Conservation (phyloP, 2,329 filamentous ascomycete species). For the Cadophora luteo-olivacea region DNA sequence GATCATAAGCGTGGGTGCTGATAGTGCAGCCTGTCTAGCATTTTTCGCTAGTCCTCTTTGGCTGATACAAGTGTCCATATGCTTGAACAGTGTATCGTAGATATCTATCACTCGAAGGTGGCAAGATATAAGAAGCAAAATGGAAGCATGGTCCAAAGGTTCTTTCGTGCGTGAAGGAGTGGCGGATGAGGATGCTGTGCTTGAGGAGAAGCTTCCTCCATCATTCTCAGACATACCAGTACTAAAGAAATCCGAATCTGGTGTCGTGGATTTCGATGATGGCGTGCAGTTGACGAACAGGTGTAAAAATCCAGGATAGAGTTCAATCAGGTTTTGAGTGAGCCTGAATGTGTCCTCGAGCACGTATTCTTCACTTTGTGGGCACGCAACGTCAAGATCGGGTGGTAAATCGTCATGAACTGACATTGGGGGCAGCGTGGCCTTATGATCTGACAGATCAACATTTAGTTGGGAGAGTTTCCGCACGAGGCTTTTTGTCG, state of each 20-base stretch:
- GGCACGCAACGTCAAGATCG: background rate
- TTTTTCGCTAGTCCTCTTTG: constrained; percentile 24
- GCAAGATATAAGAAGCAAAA: constrained; percentile 38
- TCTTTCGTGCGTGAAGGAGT: constrained; percentile 4
- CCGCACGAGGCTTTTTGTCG: constrained; percentile 28
- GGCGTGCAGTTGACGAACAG: constrained; percentile 23
- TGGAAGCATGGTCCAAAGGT: constrained; percentile 32
- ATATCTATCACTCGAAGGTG: constrained; percentile 38
- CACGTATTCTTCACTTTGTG: constrained; percentile 13
- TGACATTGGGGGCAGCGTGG: constrained; percentile 33
- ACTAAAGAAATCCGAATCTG: constrained; percentile 1
- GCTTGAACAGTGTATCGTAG: constrained; percentile 35
- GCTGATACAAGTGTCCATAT: constrained; percentile 32
- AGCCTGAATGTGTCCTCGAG: constrained; percentile 33
- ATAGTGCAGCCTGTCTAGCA: constrained; percentile 16
- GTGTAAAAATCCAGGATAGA: constrained; percentile 35
- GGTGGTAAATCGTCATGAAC: constrained; percentile 30
- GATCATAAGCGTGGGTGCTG: constrained; percentile 30
- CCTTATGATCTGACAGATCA: constrained; percentile 32
- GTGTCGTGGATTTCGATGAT: constrained; percentile 1
- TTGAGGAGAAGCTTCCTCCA: background rate
- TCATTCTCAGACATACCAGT: background rate
- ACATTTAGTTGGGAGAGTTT: constrained; percentile 36
- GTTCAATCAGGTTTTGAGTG: constrained; percentile 35
- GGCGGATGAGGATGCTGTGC: background rate